Conservation (phyloP, 208 protist genomes). For the Phytomonas serpens region DNA sequence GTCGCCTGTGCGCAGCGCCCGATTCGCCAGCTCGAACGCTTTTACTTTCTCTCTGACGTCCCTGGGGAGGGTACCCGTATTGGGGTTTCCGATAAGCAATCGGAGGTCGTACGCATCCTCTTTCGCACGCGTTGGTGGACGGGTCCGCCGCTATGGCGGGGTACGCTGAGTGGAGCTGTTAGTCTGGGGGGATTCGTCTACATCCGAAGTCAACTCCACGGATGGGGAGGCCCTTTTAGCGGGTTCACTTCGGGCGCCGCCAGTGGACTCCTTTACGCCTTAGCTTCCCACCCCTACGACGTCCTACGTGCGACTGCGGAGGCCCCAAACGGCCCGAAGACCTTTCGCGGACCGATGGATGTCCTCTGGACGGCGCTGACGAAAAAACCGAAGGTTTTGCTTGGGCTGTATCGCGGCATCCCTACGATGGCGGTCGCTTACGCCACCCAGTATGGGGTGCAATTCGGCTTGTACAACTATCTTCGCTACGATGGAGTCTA, state of each 20-base stretch:
- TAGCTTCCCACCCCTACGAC: constrained; percentile 62
- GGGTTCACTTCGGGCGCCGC: constrained; percentile 55
- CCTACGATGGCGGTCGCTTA: constrained; percentile 21
- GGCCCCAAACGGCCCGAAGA: constrained; percentile 20
- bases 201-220: constrained; percentile 21
- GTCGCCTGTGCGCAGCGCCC: constrained; percentile 35
- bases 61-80: constrained; percentile 67
- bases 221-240: neutral
- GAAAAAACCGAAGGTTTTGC: constrained; percentile 44
- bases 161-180: constrained; percentile 28
- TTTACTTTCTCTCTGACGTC: constrained; percentile 77
- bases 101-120: constrained; percentile 62
- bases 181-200: constrained; percentile 30
- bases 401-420: constrained; percentile 52
- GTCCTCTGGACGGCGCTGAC: constrained; percentile 50
- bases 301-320: constrained; percentile 68
- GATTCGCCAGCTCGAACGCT: constrained; percentile 41
- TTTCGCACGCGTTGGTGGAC: constrained; percentile 60
- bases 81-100: constrained; percentile 67
- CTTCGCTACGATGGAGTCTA: constrained; percentile 67
- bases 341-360: constrained; percentile 43
- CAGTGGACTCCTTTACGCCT: constrained; percentile 36
- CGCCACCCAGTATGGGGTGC: constrained; percentile 31
- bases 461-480: constrained; percentile 77
- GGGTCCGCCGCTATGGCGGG: constrained; percentile 19